Conservation (phyloP, 177 flowering plant genomes). For the Telopea speciosissima region DNA sequence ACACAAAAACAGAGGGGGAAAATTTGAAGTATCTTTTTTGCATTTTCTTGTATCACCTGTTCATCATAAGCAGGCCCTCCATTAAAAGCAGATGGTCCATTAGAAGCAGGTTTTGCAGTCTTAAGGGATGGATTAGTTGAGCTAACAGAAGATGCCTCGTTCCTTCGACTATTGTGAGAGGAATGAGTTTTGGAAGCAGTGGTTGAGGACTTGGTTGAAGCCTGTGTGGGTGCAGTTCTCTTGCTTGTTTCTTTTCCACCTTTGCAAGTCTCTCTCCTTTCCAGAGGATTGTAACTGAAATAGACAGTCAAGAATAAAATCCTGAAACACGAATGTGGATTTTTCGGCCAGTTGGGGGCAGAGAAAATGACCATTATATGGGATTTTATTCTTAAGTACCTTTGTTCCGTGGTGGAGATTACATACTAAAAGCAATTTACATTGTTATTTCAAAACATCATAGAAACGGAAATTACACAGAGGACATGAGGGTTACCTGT, state of each 20-base stretch:
- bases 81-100: constrained; percentile 39
- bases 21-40: neutral
- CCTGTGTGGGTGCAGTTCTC: constrained; percentile 43
- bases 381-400: no score
- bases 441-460: neutral
- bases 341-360: no score
- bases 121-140: constrained; percentile 39
- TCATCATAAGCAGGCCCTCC: constrained; percentile 58
- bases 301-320: neutral
- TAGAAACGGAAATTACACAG: neutral
- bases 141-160: constrained; percentile 29
- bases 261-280: constrained; percentile 74
- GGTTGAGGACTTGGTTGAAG: constrained; percentile 42
- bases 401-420: no score
- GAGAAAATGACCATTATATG: no score
- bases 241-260: constrained; percentile 78
- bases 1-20: no score
- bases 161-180: constrained; percentile 24
- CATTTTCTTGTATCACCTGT: constrained; percentile 35
- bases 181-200: constrained; percentile 48
- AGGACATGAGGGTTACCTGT: constrained; percentile 26
- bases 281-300: constrained; percentile 74
- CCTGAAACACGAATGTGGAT: no score
- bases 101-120: constrained; percentile 43
- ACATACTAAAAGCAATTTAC: no score